Evolutionary conservation across 345 rosid species (phyloP).

Genomic region (Corchorus olitorius): DNA sequence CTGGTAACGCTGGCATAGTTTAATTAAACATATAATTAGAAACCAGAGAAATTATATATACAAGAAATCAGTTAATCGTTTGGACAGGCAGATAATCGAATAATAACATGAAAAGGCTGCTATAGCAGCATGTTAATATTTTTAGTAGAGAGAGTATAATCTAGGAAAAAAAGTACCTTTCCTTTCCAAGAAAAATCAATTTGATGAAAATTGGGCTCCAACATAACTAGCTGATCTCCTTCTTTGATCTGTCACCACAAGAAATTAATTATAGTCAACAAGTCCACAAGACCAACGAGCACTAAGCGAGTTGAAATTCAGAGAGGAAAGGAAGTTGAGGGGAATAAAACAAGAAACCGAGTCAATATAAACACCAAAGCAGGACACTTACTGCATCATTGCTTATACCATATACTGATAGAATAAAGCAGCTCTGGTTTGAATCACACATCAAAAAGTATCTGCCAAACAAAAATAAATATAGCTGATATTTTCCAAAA

Average conservation of each 20-base stretch:
- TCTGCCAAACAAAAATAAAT: constrained; percentile 39
- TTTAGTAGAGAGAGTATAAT: not conserved
- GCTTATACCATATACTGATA: constrained; percentile 57
- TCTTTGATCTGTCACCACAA: constrained; percentile 58
- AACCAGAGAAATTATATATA: not conserved
- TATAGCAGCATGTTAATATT: not conserved
- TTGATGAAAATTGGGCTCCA: constrained; percentile 49
- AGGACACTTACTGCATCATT: constrained; percentile 51
- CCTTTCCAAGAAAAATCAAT: constrained; percentile 61
- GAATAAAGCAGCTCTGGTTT: constrained; percentile 56
- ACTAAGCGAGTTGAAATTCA: not conserved
- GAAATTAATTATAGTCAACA: not conserved
- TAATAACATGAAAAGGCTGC: not conserved
- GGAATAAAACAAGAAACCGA: not conserved
- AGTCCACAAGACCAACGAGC: not conserved
- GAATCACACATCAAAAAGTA: constrained; percentile 69
- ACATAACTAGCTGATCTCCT: constrained; percentile 54
- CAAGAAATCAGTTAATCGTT: not conserved
- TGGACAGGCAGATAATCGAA: not conserved
- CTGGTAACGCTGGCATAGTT: constrained; percentile 42
- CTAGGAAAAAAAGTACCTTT: constrained; percentile 46
- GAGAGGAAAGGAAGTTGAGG: not conserved
- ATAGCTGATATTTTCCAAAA: not conserved
- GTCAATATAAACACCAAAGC: not conserved
- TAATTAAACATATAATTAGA: not conserved